Base-by-base conservation (phyloP, 306 rosid species). In the Trichosanthes cucumerina region DNA sequence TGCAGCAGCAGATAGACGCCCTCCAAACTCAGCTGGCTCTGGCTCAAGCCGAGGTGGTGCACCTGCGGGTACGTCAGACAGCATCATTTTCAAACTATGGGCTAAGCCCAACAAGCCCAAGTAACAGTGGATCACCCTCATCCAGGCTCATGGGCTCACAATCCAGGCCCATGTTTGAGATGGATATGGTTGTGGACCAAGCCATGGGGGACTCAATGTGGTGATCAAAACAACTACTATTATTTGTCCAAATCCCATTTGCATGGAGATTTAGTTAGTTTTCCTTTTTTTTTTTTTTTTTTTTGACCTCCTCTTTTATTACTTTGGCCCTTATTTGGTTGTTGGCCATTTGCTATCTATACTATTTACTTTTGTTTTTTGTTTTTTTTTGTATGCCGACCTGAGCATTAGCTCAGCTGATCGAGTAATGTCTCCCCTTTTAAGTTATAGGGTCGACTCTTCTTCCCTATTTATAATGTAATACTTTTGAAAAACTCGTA, bases 31-130 rank as follows among this genome's bases (percentile, higher is more conserved):
- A 93, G 80, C 38, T 93, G 83, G 96, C 98, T 16, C 60, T 88
- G 69, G 98, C 98, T 81, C 98, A 89, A 50, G 98, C 98, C 4
- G 98, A 93, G 81, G 98, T 91, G 65, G 96, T 89, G 26, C 97
- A 92, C 83, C 89, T 90, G 5, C 52, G 90, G 80, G 86, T 88
- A 19, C 74, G 89, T 49, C 96, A 92, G 62, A 75, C 86, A 1
- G 79, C 83, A 1, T 56, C 85, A 8, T 23, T 84, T 49, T 85
- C 92, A 18, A 82, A 70, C 78, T 78, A 76, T 34, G 89, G 91
- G 72, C 79, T 79, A 4, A 83, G 90, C 83, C 89, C 92, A 2
- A 78, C 78, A 1, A 92, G 96, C 82, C 97, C 93, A 78, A 84
- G 86, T 7, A 82, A 77, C 9, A 90, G 90, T 24, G 91, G 84